phyloP scores from a whole-genome alignment of 164 flowering plant species.

The Vitis vinifera region DNA sequence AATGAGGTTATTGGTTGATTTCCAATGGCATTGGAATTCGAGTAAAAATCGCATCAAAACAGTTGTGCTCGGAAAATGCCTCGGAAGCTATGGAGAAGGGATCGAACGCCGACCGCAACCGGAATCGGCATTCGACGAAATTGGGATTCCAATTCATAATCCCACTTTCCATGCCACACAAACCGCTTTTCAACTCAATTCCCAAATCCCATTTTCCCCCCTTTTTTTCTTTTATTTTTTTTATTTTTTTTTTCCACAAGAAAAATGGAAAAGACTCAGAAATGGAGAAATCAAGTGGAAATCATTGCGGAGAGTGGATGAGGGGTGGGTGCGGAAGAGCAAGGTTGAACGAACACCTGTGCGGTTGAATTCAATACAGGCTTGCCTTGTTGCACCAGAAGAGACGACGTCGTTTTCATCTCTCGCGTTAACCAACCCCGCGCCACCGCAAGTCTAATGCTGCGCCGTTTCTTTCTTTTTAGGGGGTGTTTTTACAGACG shows the following conservation, averaged over 20 bases:
- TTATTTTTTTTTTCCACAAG: too few relatives aligned
- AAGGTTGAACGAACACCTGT: constrained; percentile 34
- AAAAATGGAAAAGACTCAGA: too few relatives aligned
- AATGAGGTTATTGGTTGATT: too few relatives aligned
- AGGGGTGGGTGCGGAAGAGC: not conserved
- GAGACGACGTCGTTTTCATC: too few relatives aligned
- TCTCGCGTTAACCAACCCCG: too few relatives aligned
- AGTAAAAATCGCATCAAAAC: not conserved
- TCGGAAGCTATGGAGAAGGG: constrained; percentile 21
- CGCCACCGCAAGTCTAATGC: too few relatives aligned
- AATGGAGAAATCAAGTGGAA: too few relatives aligned
- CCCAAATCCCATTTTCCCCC: constrained; percentile 2
- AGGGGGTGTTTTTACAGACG: too few relatives aligned
- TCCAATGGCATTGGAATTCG: too few relatives aligned
- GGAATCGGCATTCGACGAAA: constrained; percentile 31
- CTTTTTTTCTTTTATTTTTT: not conserved
- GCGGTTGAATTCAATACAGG: not conserved
- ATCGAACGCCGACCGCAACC: constrained; percentile 30
- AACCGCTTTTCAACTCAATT: constrained; percentile 1
- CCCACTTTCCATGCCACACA: constrained; percentile 13
- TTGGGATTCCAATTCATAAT: constrained; percentile 6
- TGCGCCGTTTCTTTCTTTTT: too few relatives aligned
- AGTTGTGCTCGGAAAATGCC: constrained; percentile 10
- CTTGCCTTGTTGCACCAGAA: too few relatives aligned
- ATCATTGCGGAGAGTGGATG: not conserved